Conservation (phyloP, 148 eudicot species). For the Heliamphora exappendiculata region DNA sequence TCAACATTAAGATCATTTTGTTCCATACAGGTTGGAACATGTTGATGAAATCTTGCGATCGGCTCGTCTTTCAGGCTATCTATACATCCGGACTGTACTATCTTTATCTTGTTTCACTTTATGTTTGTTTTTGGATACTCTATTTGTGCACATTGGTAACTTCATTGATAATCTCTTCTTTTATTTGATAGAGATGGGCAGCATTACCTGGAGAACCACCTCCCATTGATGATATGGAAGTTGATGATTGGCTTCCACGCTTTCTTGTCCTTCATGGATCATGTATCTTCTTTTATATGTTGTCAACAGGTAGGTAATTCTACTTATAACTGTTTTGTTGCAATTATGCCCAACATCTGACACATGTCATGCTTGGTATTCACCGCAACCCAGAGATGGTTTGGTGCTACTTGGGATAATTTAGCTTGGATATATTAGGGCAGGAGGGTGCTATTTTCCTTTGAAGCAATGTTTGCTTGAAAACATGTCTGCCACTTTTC, state of each 20-base stretch:
- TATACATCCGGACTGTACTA: conserved; percentile 57
- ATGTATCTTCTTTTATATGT: conserved; percentile 65
- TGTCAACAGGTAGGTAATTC: conserved; percentile 56
- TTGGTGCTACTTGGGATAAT: neutral
- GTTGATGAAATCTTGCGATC: conserved; percentile 66
- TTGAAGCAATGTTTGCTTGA: conserved; percentile 2
- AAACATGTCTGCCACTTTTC: neutral
- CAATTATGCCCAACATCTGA: neutral
- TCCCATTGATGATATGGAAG: conserved; percentile 80
- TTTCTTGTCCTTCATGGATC: conserved; percentile 83
- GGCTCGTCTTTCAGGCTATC: conserved; percentile 78
- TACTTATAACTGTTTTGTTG: neutral
- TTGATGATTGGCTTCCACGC: conserved; percentile 96
- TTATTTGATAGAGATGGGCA: conserved; percentile 70
- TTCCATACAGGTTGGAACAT: conserved; percentile 60
- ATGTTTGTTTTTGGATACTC: neutral
- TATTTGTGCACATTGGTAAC: neutral
- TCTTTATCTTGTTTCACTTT: conserved; percentile 6
- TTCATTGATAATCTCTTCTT: neutral
- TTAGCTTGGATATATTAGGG: neutral
- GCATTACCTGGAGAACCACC: conserved; percentile 93
- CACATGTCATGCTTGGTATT: neutral
- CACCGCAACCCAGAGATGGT: neutral
- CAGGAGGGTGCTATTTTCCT: neutral
- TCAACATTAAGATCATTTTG: neutral